These are phyloP conservation scores for Flaveria robusta DNA, from an alignment of 129 eudicot species.

Conservation along the genomic window DNA sequence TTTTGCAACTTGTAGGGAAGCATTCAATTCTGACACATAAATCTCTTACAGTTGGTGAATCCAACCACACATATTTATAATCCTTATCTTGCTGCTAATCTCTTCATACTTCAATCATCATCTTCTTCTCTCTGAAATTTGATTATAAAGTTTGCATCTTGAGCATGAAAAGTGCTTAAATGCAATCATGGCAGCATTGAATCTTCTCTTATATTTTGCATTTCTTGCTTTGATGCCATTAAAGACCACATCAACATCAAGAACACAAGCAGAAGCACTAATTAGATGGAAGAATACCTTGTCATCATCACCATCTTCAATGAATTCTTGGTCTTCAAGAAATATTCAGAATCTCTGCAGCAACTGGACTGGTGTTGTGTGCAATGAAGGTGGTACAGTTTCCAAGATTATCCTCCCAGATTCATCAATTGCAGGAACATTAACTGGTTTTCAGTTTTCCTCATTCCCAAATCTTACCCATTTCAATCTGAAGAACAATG, in stretches of 20 bases:
- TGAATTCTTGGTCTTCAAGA: slow-evolving; percentile 66
- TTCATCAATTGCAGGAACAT: slow-evolving; percentile 49
- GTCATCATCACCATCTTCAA: slow-evolving; percentile 39
- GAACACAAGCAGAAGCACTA: slow-evolving; percentile 73
- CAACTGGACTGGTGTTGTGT: slow-evolving; percentile 71
- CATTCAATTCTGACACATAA: slow-evolving; percentile 27
- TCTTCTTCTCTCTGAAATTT: slow-evolving; percentile 15
- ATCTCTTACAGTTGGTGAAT: slow-evolving; percentile 4
- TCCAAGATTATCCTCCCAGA: slow-evolving; percentile 43
- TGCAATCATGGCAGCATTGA: slow-evolving; percentile 39
- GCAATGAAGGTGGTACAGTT: slow-evolving; percentile 46
- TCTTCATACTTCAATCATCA: slow-evolving; percentile 23
- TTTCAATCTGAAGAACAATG: slow-evolving; percentile 48
- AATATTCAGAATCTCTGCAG: slow-evolving; percentile 64
- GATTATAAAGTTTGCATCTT: slow-evolving; percentile 7
- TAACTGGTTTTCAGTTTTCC: slow-evolving; percentile 46
- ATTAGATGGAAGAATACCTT: slow-evolving; percentile 66
- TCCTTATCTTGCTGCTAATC: slow-evolving; percentile 28
- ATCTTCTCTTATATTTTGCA: slow-evolving; percentile 34
- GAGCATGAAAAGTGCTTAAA: slow-evolving; percentile 15
- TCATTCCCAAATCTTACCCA: slow-evolving; percentile 59
- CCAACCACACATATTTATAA: slow-evolving; percentile 31
- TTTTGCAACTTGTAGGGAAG: slow-evolving; percentile 18
- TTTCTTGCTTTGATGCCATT: slow-evolving; percentile 45
- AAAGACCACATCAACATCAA: slow-evolving; percentile 39